phyloP scores from a whole-genome alignment of 2,329 filamentous ascomycete genomes.

The Tolypocladium pustulatum region DNA sequence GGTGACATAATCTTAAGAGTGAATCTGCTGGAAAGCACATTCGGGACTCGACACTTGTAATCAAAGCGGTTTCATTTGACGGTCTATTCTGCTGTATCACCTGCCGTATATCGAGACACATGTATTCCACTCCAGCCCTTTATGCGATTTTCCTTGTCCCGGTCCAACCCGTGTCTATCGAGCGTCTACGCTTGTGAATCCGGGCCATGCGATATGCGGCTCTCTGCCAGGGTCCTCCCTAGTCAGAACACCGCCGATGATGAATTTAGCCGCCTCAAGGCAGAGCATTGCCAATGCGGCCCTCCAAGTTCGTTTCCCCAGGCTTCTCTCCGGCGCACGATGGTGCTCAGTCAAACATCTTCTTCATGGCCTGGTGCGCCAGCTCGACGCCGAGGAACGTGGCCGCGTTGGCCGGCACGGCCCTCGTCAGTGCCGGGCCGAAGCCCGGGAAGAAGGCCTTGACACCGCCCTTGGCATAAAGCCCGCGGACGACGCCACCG shows the following conservation, averaged over 20 bases:
- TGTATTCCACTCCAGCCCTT: not conserved
- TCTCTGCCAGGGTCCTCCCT: not conserved
- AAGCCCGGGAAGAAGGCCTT: constrained; percentile 97
- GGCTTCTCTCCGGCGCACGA: not conserved
- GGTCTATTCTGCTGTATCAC: not conserved
- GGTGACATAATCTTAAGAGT: not conserved
- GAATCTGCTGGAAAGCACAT: not conserved
- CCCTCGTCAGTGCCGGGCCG: constrained; percentile 81
- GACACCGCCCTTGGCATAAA: constrained; percentile 75
- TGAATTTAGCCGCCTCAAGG: not conserved
- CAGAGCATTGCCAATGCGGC: not conserved
- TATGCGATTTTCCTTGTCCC: not conserved
- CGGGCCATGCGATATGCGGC: not conserved
- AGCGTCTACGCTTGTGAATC: not conserved
- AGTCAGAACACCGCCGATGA: not conserved
- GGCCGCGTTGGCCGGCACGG: constrained; percentile 91
- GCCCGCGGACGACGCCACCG: constrained; percentile 63
- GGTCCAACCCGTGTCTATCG: not conserved
- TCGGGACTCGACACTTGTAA: not conserved
- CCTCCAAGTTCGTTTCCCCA: not conserved
- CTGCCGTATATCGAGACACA: not conserved
- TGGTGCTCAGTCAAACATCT: constrained; percentile 43
- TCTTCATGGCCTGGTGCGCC: constrained; percentile 74
- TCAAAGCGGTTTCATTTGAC: not conserved
- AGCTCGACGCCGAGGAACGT: constrained; percentile 84